Conservation (phyloP, 2,329 filamentous ascomycete genomes). For the Ophiostoma triangulosporum region DNA sequence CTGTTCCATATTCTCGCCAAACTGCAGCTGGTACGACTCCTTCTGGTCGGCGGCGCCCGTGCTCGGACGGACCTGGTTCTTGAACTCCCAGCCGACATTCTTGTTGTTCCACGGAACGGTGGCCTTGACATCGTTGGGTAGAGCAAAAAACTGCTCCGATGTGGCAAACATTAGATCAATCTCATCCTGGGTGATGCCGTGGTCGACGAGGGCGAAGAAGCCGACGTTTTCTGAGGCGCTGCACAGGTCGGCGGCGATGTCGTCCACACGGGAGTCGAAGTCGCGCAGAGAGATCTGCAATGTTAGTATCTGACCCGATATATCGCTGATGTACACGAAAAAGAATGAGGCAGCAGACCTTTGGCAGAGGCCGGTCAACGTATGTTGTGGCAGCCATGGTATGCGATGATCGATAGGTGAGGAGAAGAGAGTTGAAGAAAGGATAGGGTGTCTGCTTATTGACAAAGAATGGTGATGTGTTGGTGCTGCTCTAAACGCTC, state of each 20-base stretch:
- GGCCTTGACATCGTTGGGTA: conserved; percentile 37
- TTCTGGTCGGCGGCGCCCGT: conserved; percentile 46
- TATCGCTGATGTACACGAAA: too few species aligned
- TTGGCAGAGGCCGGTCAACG: conserved; percentile 11
- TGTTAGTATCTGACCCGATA: neutral
- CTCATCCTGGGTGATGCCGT: conserved; percentile 26
- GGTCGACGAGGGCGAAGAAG: conserved; percentile 43
- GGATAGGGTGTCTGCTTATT: too few species aligned
- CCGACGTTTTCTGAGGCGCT: conserved; percentile 42
- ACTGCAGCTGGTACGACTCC: conserved; percentile 50
- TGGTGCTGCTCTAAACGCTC: neutral
- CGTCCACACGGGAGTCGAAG: conserved; percentile 37
- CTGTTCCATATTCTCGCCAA: conserved; percentile 36
- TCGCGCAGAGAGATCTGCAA: conserved; percentile 37
- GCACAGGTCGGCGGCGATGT: conserved; percentile 38
- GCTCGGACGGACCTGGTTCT: conserved; percentile 42
- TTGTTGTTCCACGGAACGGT: conserved; percentile 38
- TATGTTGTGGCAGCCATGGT: conserved; percentile 11
- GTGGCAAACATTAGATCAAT: conserved; percentile 28
- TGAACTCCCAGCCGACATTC: conserved; percentile 50
- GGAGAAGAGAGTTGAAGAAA: neutral
- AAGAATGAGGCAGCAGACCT: too few species aligned
- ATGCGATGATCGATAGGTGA: neutral
- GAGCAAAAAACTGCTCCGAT: conserved; percentile 36
- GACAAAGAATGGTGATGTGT: too few species aligned